A percentile compares a stretch with the other conserved stretches of the same genome.
These are phyloP conservation scores for Collybiopsis confluens DNA, from an alignment of 768 basidiomycete genomes.

Conservation along the genomic window DNA sequence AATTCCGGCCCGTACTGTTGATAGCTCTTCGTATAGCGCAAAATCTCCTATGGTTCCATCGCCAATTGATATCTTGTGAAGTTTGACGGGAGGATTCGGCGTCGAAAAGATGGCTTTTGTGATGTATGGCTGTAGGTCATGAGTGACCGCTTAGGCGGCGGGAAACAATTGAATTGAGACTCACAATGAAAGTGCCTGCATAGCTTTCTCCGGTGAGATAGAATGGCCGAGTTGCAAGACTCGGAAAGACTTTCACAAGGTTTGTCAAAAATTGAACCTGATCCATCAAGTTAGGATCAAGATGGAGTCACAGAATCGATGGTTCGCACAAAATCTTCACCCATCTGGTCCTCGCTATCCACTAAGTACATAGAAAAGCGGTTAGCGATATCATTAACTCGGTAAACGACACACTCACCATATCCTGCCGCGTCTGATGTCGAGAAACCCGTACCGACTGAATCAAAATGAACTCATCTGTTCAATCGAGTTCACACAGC, in stretches of 20 bases:
- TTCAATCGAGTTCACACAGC: conserved; percentile 1
- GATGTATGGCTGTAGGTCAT: conserved; percentile 47
- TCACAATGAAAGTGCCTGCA: conserved; percentile 47
- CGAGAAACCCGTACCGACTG: conserved; percentile 8
- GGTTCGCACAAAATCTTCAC: conserved; percentile 43
- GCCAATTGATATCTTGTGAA: conserved; percentile 47
- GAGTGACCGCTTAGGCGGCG: conserved; percentile 12
- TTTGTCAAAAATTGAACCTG: conserved; percentile 36
- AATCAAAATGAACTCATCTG: background rate
- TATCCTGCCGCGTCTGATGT: conserved; percentile 2
- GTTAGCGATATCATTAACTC: background rate
- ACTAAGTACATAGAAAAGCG: conserved; percentile 26
- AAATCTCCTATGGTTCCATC: conserved; percentile 38
- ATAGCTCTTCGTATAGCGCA: conserved; percentile 28
- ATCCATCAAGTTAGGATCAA: conserved; percentile 31
- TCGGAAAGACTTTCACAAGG: conserved; percentile 49
- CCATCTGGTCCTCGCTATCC: conserved; percentile 63
- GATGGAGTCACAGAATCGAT: background rate
- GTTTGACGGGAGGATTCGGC: conserved; percentile 39
- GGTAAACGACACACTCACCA: background rate
- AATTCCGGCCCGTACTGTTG: conserved; percentile 24
- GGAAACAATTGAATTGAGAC: conserved; percentile 10
- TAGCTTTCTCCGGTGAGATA: conserved; percentile 50
- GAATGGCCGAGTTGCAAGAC: conserved; percentile 44
- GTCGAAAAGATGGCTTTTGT: conserved; percentile 42